Evolutionary conservation across 148 eudicot genomes (phyloP).

Genomic region (Polygonum aviculare): DNA sequence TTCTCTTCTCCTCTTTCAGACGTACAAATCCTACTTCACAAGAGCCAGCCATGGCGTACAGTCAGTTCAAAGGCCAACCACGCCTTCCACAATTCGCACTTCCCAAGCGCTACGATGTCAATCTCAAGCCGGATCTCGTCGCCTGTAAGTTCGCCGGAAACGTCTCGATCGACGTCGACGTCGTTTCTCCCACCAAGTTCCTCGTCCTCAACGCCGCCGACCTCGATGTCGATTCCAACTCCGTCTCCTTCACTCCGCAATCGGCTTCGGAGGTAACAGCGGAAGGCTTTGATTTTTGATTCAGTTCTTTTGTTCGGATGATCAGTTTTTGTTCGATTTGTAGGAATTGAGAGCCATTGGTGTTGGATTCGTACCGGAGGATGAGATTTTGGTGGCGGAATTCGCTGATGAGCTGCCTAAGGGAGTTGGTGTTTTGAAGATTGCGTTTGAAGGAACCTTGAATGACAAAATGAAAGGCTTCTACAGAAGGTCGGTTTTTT

Average conservation of each 20-base stretch:
- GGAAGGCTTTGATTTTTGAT: not conserved
- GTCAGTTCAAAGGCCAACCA: slow-evolving; percentile 59
- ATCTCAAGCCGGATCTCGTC: slow-evolving; percentile 63
- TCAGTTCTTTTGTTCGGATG: not conserved
- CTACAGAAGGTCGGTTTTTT: slow-evolving; percentile 62
- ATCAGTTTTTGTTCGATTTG: slow-evolving; percentile 4
- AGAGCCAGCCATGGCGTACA: slow-evolving; percentile 19
- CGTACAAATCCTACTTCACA: not conserved
- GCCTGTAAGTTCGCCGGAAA: slow-evolving; percentile 65
- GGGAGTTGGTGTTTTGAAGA: slow-evolving; percentile 54
- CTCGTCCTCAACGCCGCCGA: slow-evolving; percentile 91
- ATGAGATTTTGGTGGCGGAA: slow-evolving; percentile 74
- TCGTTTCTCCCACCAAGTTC: slow-evolving; percentile 50
- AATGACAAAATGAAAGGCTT: slow-evolving; percentile 97
- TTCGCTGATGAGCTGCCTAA: slow-evolving; percentile 61
- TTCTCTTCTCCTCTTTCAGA: not conserved
- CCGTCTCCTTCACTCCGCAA: slow-evolving; percentile 43
- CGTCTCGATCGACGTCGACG: slow-evolving; percentile 49
- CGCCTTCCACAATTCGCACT: slow-evolving; percentile 64
- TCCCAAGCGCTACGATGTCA: slow-evolving; percentile 69
- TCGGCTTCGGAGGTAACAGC: slow-evolving; percentile 35
- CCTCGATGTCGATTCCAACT: slow-evolving; percentile 38
- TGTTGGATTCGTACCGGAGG: slow-evolving; percentile 49
- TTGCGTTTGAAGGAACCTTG: slow-evolving; percentile 65
- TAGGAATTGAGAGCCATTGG: slow-evolving; percentile 48